phyloP scores from a whole-genome alignment of 1,284 basidiomycete species.

The Cystobasidium pallidum region DNA sequence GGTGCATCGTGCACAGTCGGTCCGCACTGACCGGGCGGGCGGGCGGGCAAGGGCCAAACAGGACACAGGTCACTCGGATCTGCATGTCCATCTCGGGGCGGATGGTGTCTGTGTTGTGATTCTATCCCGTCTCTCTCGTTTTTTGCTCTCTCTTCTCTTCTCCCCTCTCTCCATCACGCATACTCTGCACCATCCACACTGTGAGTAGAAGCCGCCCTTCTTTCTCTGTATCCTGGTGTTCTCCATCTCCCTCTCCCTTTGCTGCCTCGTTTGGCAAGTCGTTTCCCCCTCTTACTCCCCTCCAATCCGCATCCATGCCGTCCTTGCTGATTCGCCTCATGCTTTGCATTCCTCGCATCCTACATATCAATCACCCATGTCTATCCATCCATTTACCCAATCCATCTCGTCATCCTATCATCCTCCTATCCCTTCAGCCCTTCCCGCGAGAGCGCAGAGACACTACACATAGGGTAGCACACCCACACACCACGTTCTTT shows the following conservation, averaged over 20 bases:
- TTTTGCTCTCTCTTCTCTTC: not conserved
- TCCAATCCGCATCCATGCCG: too few species aligned
- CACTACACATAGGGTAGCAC: not conserved
- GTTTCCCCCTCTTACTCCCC: too few species aligned
- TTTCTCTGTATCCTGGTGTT: too few species aligned
- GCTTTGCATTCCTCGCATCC: not conserved
- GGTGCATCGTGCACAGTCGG: too few species aligned
- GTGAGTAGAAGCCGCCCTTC: too few species aligned
- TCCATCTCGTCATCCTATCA: not conserved
- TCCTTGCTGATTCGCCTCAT: too few species aligned
- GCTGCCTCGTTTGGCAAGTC: too few species aligned
- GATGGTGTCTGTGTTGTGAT: not conserved
- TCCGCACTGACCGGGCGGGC: too few species aligned
- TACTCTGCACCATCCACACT: not conserved
- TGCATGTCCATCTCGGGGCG: too few species aligned
- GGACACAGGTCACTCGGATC: not conserved
- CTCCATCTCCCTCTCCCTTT: not conserved
- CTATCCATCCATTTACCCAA: not conserved
- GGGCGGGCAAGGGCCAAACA: not conserved
- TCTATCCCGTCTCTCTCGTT: not conserved
- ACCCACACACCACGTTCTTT: not conserved
- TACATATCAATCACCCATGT: too few species aligned
- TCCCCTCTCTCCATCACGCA: not conserved
- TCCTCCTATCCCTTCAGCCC: constrained; percentile 1
- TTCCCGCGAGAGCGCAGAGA: not conserved